Conservation (phyloP, 2,329 filamentous ascomycete species). For the Apiospora malaysiana region DNA sequence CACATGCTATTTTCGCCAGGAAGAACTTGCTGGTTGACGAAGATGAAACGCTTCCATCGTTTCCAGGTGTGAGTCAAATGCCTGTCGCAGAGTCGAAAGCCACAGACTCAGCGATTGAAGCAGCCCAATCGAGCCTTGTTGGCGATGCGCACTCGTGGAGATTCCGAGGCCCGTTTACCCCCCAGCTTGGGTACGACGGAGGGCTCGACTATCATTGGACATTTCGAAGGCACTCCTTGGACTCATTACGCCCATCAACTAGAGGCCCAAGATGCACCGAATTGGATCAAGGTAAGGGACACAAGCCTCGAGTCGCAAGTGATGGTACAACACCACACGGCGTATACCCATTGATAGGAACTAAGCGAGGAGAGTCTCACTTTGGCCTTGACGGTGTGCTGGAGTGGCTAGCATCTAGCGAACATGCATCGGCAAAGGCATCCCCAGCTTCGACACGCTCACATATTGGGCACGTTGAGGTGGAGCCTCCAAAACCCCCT, state of each 20-base stretch:
- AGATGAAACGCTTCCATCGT: constrained; percentile 40
- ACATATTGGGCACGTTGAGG: neutral
- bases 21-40: constrained; percentile 46
- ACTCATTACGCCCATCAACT: constrained; percentile 29
- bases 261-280: constrained; percentile 18
- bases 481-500: neutral
- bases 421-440: neutral
- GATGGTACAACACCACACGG: neutral
- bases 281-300: neutral
- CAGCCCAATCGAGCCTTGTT: constrained; percentile 36
- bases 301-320: constrained; percentile 10
- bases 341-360: constrained; percentile 24
- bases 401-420: constrained; percentile 19
- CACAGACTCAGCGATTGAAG: constrained; percentile 41
- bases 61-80: constrained; percentile 42
- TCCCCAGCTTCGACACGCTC: neutral
- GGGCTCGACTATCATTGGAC: constrained; percentile 49
- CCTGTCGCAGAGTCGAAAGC: constrained; percentile 50
- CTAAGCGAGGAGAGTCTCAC: constrained; percentile 20
- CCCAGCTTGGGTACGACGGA: constrained; percentile 52
- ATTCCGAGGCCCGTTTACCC: constrained; percentile 51
- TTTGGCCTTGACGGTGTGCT: constrained; percentile 23
- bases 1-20: constrained; percentile 52
- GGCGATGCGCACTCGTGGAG: constrained; percentile 35
- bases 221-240: constrained; percentile 25